Evolutionary conservation across 306 rosid species (phyloP).

Genomic region (Oxytropis ochrocephala): DNA sequence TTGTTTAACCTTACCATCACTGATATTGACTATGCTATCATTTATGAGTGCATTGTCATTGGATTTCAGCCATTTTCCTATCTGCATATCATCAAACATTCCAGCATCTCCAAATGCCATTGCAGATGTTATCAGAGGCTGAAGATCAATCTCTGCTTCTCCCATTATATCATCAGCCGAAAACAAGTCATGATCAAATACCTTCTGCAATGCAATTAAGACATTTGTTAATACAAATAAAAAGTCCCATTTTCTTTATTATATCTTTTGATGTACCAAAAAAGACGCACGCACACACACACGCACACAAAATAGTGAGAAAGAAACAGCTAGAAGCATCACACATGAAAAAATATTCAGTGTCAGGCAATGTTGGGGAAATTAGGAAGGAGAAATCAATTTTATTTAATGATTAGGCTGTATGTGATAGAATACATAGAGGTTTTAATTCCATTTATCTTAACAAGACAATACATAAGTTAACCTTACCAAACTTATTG

Average conservation of each 20-base stretch:
- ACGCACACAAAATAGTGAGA: no score
- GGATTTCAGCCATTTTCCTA: conserved; percentile 90
- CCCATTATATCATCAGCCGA: conserved; percentile 98
- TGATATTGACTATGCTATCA: conserved; percentile 73
- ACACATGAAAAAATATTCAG: neutral
- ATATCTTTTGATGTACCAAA: neutral
- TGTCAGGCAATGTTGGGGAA: neutral
- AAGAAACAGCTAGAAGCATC: neutral
- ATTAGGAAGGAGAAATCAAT: neutral
- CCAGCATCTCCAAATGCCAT: conserved; percentile 86
- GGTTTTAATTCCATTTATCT: neutral
- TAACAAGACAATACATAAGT: neutral
- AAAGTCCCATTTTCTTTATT: neutral
- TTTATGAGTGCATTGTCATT: conserved; percentile 69
- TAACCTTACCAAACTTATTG: conserved; percentile 64
- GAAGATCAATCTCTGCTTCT: conserved; percentile 98
- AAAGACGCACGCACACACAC: neutral
- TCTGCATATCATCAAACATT: conserved; percentile 84
- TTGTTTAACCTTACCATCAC: conserved; percentile 76
- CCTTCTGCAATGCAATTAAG: conserved; percentile 52
- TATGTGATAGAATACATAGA: neutral
- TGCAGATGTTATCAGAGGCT: conserved; percentile 89
- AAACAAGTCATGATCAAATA: conserved; percentile 78
- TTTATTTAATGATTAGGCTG: neutral
- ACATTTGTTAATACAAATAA: neutral